Evolutionary conservation across 345 rosid genomes (phyloP).

Genomic region (Gossypium turneri): DNA sequence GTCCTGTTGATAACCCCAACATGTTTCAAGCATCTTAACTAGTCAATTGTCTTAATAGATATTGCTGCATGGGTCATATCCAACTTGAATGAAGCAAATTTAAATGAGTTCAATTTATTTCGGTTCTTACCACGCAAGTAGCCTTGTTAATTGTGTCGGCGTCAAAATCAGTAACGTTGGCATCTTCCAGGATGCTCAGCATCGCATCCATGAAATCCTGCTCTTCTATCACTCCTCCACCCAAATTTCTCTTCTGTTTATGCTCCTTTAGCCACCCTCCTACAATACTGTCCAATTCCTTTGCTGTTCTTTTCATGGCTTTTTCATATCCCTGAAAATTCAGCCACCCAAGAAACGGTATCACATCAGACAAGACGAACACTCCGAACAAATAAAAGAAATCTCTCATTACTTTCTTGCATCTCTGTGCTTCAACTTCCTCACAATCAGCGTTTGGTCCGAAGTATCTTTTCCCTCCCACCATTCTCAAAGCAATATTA

Average conservation of each 20-base stretch:
- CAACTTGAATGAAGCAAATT: too few relatives aligned
- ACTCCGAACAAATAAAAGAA: slow-evolving; percentile 25
- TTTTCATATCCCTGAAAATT: slow-evolving; percentile 28
- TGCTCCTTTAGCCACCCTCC: slow-evolving; percentile 42
- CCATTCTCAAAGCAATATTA: slow-evolving; percentile 25
- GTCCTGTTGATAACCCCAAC: too few relatives aligned
- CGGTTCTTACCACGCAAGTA: slow-evolving; percentile 24
- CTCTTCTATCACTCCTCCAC: slow-evolving; percentile 14
- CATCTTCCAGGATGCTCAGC: slow-evolving; percentile 25
- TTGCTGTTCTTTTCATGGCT: slow-evolving; percentile 36
- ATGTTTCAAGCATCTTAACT: too few relatives aligned
- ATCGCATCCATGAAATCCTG: slow-evolving; percentile 40
- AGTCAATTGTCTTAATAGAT: too few relatives aligned
- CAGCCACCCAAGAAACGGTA: slow-evolving; percentile 42
- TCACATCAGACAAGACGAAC: slow-evolving; percentile 30
- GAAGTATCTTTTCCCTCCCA: slow-evolving; percentile 29
- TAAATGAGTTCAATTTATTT: too few relatives aligned
- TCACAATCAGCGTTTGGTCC: slow-evolving; percentile 14
- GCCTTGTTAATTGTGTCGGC: slow-evolving; percentile 32
- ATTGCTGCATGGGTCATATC: too few relatives aligned
- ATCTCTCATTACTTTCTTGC: slow-evolving; percentile 16
- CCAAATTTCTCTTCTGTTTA: slow-evolving; percentile 19
- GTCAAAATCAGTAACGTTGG: slow-evolving; percentile 18
- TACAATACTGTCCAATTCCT: slow-evolving; percentile 28
- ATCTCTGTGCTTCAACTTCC: slow-evolving; percentile 9